Evolutionary conservation across 2,329 filamentous ascomycete genomes (phyloP), one percentile per base, ranked within the genome.

Genomic region (Colletotrichum sp.): DNA sequence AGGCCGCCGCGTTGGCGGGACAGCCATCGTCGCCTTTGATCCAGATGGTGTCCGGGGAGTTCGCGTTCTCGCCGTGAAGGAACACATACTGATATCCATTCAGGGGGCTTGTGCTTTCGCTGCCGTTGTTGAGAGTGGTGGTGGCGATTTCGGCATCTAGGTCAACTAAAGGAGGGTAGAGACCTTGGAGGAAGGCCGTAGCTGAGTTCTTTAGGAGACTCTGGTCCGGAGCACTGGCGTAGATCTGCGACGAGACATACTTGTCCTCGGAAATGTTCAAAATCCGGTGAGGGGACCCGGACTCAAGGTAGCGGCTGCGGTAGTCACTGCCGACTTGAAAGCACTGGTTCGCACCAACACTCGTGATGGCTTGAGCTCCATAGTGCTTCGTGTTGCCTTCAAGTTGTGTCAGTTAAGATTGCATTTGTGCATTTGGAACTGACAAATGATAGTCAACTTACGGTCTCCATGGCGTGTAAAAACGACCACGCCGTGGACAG

Each of bases 1-100:
- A 80, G 0, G 83, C 78, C 0, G 73, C 77, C 2, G 75, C 79
- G 34, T 81, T 81, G 5, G 80, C 81, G 6, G 83, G 83, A 59
- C 83, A 84, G n/a, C 76, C 77, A 2, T 84, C 83, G 12, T 84
- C 83, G 9, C 83, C 83, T 77, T 84, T 85, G 79, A 85, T 84
- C 83, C 83, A 85, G 64, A 84, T 83, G 13, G 81, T 83, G 62
- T 84, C 82, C 9, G 82, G 82, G 10, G 82, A 83, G 44, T 84
- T 80, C 28, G 80, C 79, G 68, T 79, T 81, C 64, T 81, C 76
- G 55, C 81, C 80, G 15, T 83, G 80, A 12, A 85, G 77, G 4
- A 81, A 74, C 18, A 84, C 83, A 32, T 84, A 84, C 71, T 85
- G 83, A 72, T 85, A 85, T 4, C 83, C 82, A 16, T 81, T 80